Percentiles rank a stretch among this genome's conserved stretches.
These are phyloP conservation scores for Dictyophora rubrovolvata DNA, from an alignment of 768 basidiomycete genomes.

Conservation along the genomic window DNA sequence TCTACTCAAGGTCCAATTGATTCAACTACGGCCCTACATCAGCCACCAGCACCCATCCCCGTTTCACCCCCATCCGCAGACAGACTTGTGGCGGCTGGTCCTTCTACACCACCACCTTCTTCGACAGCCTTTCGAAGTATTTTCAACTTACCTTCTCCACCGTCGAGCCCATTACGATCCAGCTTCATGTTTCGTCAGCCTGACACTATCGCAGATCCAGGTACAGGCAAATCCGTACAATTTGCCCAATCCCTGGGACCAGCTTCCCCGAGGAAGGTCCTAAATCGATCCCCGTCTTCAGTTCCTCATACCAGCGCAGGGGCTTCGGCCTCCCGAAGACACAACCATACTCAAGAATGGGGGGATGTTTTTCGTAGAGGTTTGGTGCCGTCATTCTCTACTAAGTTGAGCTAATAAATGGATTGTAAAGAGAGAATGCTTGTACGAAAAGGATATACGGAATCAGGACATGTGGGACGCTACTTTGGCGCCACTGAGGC, in stretches of 20 bases:
- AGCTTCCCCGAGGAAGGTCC: conserved; percentile 53
- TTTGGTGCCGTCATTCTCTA: conserved; percentile 23
- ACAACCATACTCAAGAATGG: conserved; percentile 18
- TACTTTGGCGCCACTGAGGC: conserved; percentile 61
- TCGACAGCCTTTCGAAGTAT: background rate
- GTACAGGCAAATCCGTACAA: conserved; percentile 22
- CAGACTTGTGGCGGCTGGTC: background rate
- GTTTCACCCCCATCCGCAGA: background rate
- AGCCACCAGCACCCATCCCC: background rate
- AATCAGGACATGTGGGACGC: conserved; percentile 35
- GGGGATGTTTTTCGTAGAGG: conserved; percentile 69
- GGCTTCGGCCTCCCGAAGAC: conserved; percentile 26
- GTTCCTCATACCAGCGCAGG: conserved; percentile 58
- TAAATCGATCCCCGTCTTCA: conserved; percentile 47
- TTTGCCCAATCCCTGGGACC: conserved; percentile 26
- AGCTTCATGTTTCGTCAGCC: conserved; percentile 23
- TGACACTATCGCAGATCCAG: conserved; percentile 30
- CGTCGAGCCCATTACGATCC: background rate
- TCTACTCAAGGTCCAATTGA: background rate
- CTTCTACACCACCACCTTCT: background rate
- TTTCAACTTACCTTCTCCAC: background rate
- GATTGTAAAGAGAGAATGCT: conserved; percentile 72
- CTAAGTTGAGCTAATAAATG: background rate
- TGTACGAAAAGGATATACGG: conserved; percentile 61
- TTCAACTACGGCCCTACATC: background rate